Evolutionary conservation across 1,284 basidiomycete genomes (phyloP), one percentile per base, ranked within the genome.

Genomic region (Fomes fomentarius): DNA sequence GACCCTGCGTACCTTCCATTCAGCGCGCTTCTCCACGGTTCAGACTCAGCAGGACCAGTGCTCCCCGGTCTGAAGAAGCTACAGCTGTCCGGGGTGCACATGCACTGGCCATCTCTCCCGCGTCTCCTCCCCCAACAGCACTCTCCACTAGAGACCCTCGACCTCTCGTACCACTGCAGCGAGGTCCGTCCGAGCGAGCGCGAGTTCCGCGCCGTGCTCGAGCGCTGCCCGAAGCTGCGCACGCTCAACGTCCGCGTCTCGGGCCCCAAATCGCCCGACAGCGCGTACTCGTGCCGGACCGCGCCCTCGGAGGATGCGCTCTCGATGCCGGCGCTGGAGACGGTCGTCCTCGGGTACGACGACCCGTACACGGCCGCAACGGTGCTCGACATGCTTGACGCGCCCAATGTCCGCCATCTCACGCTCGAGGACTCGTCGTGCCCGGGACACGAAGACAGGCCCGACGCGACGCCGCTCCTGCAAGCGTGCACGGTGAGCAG

Each of bases 1-100:
- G 65, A 69, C n/a, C 71, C 71, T 5, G 54, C 60, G 6, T 73
- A 74, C 48, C 68, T 79, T 19, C 67, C 67, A 37, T 66, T 72
- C 52, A 58, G 61, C 39, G 58, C 57, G 38, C 52, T 58, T 48
- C 47, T 58, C 40, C 47, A 30, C 25, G 19, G 37, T 31, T 28
- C 34, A 38, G 15, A 31, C 1, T 4, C 37, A 38, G 11, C 12
- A 47, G 30, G 40, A 25, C 53, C 52, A 3, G 52, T 59, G 19
- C 55, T 64, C 19, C 62, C 63, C 17, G 51, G 52, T 24, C 47
- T 66, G 10, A 47, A 58, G 21, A 50, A 50, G n/a, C 62, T 66
- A 28, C 42, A 54, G 1, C 57, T 66, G 3, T 63, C 63, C 8
- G 65, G 65, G 8, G 65, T 66, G 28, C 65, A 66, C 48, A 33